Base-by-base conservation (phyloP, 75 land plant genomes). In the Isoetes taiwanensis region DNA sequence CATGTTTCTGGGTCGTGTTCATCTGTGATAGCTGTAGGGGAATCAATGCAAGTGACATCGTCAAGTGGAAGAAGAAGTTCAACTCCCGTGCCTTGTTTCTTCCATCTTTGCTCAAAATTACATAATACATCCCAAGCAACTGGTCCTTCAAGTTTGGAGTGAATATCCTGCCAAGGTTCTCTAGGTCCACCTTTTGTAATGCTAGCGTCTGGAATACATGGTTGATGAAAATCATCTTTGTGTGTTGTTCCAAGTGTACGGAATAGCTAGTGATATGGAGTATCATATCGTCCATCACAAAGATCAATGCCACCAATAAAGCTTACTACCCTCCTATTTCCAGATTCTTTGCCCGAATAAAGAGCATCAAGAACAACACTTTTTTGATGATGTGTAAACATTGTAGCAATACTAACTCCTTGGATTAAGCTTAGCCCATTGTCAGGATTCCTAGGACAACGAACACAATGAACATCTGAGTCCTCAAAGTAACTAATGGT, bases 331-430 rank as follows among this genome's bases (percentile, higher is more conserved):
- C 77, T 79, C 43, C 83, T 67, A 16, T 54, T 56, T 23, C 63
- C 32, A 14, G 68, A 24, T n/a, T 68, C 69, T 21, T 72, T 30
- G 19, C 3, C 67, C 1, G 91, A 86, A 59, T 85, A 48, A 27
- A 72, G 79, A 30, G 72, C 58, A 59, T 88, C 95, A 17, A 88
- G 67, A 3, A 72, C 66, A 40, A 83, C 71, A 12, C 72, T 84
- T 61, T 88, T 88, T 50, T 88, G 95, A 59, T 88, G 95, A 58
- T 88, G 95, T 20, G 84, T 58, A 62, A 88, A 88, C 56, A 78
- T 16, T 5, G 76, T 74, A 43, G 32, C 73, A 12, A 85, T 82
- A 54, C 72, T 68, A 11, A 90, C 31, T 23, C 30, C n/a, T 29
- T 76, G 64, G 0, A 76, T 42, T 0, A 29, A 43, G 11, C 74